Percentiles rank a stretch among this genome's conserved stretches.
phyloP scores from a whole-genome alignment of 2,329 filamentous ascomycete species.

The Pochonia chlamydosporia region DNA sequence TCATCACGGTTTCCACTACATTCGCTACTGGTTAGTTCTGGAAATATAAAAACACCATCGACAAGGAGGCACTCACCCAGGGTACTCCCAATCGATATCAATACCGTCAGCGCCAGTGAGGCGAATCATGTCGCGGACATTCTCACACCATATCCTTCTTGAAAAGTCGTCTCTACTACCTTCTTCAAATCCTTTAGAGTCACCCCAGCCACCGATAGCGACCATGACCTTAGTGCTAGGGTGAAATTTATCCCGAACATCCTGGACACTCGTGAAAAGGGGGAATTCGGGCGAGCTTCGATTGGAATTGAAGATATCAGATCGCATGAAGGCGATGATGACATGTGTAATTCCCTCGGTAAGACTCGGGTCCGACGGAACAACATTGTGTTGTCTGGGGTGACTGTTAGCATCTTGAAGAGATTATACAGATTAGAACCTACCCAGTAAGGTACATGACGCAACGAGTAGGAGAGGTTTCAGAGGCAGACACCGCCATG shows the following conservation, averaged over 20 bases:
- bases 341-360: constrained; percentile 48
- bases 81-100: constrained; percentile 63
- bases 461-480: constrained; percentile 21
- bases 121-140: constrained; percentile 58
- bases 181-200: constrained; percentile 55
- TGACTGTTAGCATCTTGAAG: neutral
- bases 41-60: neutral
- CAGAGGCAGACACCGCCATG: neutral
- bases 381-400: constrained; percentile 39
- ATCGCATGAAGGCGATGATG: constrained; percentile 51
- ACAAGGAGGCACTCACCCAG: constrained; percentile 29
- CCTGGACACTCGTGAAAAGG: constrained; percentile 45
- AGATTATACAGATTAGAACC: constrained; percentile 7
- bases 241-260: constrained; percentile 42
- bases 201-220: constrained; percentile 71
- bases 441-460: constrained; percentile 48
- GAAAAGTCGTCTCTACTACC: constrained; percentile 47
- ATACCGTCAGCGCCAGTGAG: constrained; percentile 59
- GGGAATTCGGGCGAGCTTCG: constrained; percentile 34
- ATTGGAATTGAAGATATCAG: constrained; percentile 44
- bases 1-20: constrained; percentile 60
- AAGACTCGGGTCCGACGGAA: constrained; percentile 29
- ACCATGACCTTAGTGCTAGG: constrained; percentile 57
- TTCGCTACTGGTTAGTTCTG: neutral
- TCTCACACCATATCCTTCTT: constrained; percentile 55